Evolutionary conservation across 768 basidiomycete species (phyloP).

Genomic region (Panus rudis): DNA sequence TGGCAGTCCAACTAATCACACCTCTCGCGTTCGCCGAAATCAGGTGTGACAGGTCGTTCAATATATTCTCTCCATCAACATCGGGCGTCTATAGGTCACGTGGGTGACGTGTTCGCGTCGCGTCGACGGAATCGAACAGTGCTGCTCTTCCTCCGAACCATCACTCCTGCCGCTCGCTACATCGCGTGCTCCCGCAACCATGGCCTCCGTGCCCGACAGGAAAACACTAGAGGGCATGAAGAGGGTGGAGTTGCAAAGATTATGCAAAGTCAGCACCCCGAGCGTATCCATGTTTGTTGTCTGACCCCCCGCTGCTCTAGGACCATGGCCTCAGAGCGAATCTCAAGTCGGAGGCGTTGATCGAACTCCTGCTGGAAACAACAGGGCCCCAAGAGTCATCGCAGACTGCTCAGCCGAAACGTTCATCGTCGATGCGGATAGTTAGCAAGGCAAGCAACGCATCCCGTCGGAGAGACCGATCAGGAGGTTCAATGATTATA

Average conservation of each 20-base stretch:
- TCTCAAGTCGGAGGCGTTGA: conserved; percentile 72
- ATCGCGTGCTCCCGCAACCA: conserved; percentile 12
- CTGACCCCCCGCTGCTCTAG: conserved; percentile 28
- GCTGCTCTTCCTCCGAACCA: conserved; percentile 1
- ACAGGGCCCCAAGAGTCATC: conserved; percentile 17
- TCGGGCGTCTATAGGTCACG: conserved; percentile 5
- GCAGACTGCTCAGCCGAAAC: conserved; percentile 15
- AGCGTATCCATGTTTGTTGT: not conserved
- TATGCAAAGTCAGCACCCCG: conserved; percentile 45
- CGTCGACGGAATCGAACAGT: conserved; percentile 8
- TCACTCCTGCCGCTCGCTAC: not conserved
- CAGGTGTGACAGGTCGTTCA: too few relatives aligned
- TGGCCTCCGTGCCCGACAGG: conserved; percentile 38
- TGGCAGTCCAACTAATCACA: too few relatives aligned
- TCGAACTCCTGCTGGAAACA: conserved; percentile 62
- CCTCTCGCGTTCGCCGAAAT: too few relatives aligned
- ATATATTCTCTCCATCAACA: too few relatives aligned
- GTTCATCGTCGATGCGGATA: conserved; percentile 27
- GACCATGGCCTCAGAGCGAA: conserved; percentile 79
- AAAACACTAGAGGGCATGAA: conserved; percentile 47
- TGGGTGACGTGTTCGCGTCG: conserved; percentile 14
- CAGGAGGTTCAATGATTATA: conserved; percentile 29
- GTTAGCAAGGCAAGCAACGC: conserved; percentile 22
- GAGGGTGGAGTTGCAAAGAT: conserved; percentile 46
- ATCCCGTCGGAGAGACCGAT: conserved; percentile 23